Conservation (phyloP, 2,329 filamentous ascomycete genomes). For the Sphaerulina populicola region DNA sequence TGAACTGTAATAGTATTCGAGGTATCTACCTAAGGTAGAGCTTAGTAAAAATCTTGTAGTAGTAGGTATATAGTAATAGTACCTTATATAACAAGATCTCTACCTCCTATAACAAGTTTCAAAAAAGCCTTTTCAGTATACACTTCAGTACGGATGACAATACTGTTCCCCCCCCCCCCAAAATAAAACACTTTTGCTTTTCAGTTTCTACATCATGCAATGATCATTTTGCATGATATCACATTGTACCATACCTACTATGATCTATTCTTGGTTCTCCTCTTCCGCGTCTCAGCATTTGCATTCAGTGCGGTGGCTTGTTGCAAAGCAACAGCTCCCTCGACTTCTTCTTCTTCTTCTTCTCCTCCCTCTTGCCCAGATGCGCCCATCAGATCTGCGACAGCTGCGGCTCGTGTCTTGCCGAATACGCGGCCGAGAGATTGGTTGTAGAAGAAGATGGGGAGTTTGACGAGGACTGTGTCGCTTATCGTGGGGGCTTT, state of each 20-base stretch:
- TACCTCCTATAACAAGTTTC: too few species aligned
- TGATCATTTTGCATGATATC: too few species aligned
- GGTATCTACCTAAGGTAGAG: too few species aligned
- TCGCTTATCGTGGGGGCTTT: constrained; percentile 66
- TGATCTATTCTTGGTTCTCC: constrained; percentile 28
- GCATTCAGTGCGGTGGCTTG: constrained; percentile 39
- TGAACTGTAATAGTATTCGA: too few species aligned
- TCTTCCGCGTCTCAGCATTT: constrained; percentile 40
- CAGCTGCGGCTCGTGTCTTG: constrained; percentile 29
- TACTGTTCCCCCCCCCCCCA: too few species aligned
- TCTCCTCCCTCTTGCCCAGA: constrained; percentile 25
- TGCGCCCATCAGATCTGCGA: constrained; percentile 17
- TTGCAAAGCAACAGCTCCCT: constrained; percentile 34
- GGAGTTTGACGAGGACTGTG: constrained; percentile 73
- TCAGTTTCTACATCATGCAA: too few species aligned
- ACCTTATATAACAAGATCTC: too few species aligned
- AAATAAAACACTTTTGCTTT: too few species aligned
- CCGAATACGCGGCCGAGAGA: constrained; percentile 39
- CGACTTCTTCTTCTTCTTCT: constrained; percentile 33
- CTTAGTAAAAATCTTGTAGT: too few species aligned
- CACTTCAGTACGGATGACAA: too few species aligned
- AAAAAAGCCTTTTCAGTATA: too few species aligned
- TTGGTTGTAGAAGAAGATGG: constrained; percentile 59
- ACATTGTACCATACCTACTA: not conserved
- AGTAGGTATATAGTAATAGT: too few species aligned